A percentile compares a stretch with the other conserved stretches of the same genome.
Evolutionary conservation across 2,329 filamentous ascomycete species (phyloP).

Genomic region (Ophiosphaerella korrae): DNA sequence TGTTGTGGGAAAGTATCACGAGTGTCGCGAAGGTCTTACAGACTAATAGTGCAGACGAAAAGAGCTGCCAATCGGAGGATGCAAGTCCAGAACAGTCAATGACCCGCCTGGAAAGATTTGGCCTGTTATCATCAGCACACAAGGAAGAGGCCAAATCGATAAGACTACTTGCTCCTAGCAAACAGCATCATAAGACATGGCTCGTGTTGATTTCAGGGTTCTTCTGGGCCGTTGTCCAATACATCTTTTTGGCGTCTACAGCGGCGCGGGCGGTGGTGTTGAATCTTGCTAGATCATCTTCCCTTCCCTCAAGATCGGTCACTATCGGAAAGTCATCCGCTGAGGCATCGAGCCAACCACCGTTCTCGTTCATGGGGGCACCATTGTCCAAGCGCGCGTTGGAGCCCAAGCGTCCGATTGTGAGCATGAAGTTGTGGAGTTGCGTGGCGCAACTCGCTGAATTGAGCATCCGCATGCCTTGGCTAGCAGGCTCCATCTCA

Average conservation of each 20-base stretch:
- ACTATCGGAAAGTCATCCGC: constrained; percentile 36
- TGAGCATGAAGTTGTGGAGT: constrained; percentile 78
- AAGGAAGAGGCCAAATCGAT: constrained; percentile 29
- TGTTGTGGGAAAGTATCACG: constrained; percentile 82
- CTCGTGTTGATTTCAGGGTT: constrained; percentile 37
- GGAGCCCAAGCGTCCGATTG: constrained; percentile 64
- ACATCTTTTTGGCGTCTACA: constrained; percentile 57
- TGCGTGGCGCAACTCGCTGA: constrained; percentile 75
- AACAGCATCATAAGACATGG: constrained; percentile 18
- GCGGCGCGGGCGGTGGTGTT: constrained; percentile 68
- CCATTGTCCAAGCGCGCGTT: constrained; percentile 39
- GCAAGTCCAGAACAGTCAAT: constrained; percentile 31
- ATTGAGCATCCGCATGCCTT: constrained; percentile 83
- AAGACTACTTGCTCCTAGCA: constrained; percentile 19
- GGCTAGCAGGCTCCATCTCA: constrained; percentile 77
- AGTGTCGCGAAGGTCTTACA: constrained; percentile 65
- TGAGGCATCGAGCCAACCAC: constrained; percentile 39
- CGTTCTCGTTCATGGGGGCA: constrained; percentile 32
- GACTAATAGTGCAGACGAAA: constrained; percentile 37
- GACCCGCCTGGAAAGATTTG: constrained; percentile 62
- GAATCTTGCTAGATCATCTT: constrained; percentile 70
- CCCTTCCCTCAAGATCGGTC: constrained; percentile 63
- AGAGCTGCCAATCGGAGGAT: constrained; percentile 35
- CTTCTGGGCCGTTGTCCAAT: constrained; percentile 65
- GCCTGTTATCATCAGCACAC: constrained; percentile 54